Percentiles rank a stretch among this genome's conserved stretches.
These are phyloP conservation scores for Hibiscus trionum DNA, from an alignment of 345 rosid species.

Conservation along the genomic window DNA sequence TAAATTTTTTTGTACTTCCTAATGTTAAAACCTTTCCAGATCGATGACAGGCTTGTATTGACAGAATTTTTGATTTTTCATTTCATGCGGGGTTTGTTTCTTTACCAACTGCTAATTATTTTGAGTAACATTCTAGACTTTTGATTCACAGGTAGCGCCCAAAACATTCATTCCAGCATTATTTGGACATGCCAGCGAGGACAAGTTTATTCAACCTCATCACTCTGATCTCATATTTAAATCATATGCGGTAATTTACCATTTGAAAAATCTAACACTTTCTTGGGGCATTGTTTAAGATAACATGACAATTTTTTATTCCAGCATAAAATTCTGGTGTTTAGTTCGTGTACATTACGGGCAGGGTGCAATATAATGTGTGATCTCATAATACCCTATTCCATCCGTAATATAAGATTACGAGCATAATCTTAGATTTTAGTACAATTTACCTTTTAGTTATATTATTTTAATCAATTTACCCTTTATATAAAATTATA, in stretches of 20 bases:
- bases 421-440: too few relatives aligned
- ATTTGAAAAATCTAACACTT: conserved; percentile 3
- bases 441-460: too few relatives aligned
- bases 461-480: too few relatives aligned
- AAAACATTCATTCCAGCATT: conserved; percentile 88
- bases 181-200: conserved; percentile 87
- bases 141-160: conserved; percentile 58
- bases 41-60: not conserved
- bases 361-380: too few relatives aligned
- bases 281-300: not conserved
- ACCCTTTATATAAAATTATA: too few relatives aligned
- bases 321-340: too few relatives aligned
- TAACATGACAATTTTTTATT: too few relatives aligned
- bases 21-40: conserved; percentile 2
- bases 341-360: too few relatives aligned
- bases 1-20: not conserved
- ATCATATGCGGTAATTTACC: conserved; percentile 53
- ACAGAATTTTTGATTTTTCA: not conserved
- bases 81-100: not conserved
- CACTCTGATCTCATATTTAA: conserved; percentile 76
- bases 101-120: not conserved
- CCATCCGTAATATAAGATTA: too few relatives aligned
- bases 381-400: too few relatives aligned
- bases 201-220: conserved; percentile 83
- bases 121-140: conserved; percentile 2